phyloP scores from a whole-genome alignment of 1,284 basidiomycete species.

The Paramarasmius palmivorus region DNA sequence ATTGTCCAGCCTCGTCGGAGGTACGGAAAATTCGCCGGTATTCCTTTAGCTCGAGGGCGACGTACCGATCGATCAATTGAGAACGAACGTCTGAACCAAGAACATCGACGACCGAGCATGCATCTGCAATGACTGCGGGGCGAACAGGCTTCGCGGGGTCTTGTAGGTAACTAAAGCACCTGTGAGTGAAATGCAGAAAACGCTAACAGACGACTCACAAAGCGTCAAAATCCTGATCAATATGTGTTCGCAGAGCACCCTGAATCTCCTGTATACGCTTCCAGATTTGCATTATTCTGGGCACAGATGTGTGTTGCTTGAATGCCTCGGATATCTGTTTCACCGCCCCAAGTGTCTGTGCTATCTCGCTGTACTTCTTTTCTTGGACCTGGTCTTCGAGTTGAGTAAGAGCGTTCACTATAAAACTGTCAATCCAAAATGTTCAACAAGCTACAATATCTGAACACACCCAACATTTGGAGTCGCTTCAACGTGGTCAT shows the following conservation, averaged over 20 bases:
- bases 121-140: conserved; percentile 67
- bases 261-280: conserved; percentile 80
- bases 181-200: background rate
- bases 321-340: conserved; percentile 82
- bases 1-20: conserved; percentile 91
- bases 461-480: conserved; percentile 87
- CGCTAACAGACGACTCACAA: conserved; percentile 59
- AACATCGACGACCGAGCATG: conserved; percentile 84
- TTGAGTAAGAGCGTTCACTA: conserved; percentile 83
- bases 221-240: conserved; percentile 87
- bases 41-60: conserved; percentile 89
- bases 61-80: conserved; percentile 88
- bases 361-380: conserved; percentile 81
- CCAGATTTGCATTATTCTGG: conserved; percentile 76
- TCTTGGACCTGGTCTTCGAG: conserved; percentile 78
- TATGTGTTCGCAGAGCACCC: conserved; percentile 70
- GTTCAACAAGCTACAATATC: background rate
- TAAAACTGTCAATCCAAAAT: background rate
- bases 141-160: conserved; percentile 72
- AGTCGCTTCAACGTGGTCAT: conserved; percentile 91
- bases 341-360: conserved; percentile 84
- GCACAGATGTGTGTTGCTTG: conserved; percentile 73
- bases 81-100: conserved; percentile 80
- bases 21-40: conserved; percentile 95
- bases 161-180: conserved; percentile 67